Evolutionary conservation across 179 eudicot genomes (phyloP).

Genomic region (Amaranthus tricolor): DNA sequence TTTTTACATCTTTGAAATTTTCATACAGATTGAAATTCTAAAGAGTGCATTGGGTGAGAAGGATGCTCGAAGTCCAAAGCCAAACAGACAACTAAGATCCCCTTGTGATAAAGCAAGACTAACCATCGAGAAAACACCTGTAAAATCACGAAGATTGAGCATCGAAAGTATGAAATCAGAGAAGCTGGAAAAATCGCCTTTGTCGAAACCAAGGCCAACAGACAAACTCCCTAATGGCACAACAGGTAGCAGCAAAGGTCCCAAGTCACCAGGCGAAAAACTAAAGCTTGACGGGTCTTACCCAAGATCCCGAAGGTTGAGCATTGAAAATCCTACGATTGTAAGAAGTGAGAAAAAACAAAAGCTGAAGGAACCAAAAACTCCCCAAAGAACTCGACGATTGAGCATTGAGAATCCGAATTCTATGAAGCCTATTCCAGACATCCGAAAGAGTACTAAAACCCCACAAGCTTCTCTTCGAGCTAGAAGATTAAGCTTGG

Average conservation of each 20-base stretch:
- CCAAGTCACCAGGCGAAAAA: constrained; percentile 24
- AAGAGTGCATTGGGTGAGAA: constrained; percentile 53
- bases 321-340: constrained; percentile 34
- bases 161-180: constrained; percentile 27
- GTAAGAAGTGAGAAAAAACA: constrained; percentile 28
- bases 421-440: constrained; percentile 20
- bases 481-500: constrained; percentile 59
- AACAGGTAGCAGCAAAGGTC: constrained; percentile 18
- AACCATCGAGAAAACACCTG: constrained; percentile 28
- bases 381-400: constrained; percentile 27
- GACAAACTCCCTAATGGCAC: constrained; percentile 14
- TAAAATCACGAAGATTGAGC: constrained; percentile 36
- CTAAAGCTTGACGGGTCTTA: constrained; percentile 9
- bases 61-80: constrained; percentile 33
- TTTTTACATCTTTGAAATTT: constrained; percentile 1
- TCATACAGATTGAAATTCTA: constrained; percentile 66
- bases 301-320: constrained; percentile 33
- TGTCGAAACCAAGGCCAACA: constrained; percentile 25
- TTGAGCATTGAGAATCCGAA: constrained; percentile 34
- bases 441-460: constrained; percentile 29
- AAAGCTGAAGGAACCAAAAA: constrained; percentile 25
- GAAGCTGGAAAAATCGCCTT: constrained; percentile 29
- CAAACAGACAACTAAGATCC: constrained; percentile 31
- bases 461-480: constrained; percentile 34
- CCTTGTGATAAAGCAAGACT: constrained; percentile 36